Base-by-base conservation (phyloP, 2,329 filamentous ascomycete species). In the Pyricularia grisea region DNA sequence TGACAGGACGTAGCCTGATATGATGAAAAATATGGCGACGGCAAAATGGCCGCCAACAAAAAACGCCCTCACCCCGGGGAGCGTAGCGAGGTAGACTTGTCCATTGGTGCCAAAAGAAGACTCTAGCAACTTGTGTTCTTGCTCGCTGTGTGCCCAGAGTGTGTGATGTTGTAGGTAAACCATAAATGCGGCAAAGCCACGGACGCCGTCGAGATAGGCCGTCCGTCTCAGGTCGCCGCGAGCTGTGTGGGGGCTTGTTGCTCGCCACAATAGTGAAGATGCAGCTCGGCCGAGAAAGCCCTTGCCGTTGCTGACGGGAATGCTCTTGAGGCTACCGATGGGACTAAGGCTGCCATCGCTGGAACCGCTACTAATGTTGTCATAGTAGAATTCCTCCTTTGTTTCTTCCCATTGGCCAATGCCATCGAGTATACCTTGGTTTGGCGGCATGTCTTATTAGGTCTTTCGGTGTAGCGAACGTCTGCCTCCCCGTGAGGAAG, bases 111-210 rank as follows among this genome's bases (percentile, higher is more conserved):
- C 82, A 71, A 81, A 90, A 9, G 81, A 81, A 64, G 83, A 83
- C 72, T 88, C 85, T n/a, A 88, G 78, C 1, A 80, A 76, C 10
- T 72, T 67, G 60, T 79, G 79, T 58, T 78, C 77, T 0, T 74
- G 73, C 5, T 76, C 73, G 31, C 75, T 79, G 75, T 87, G 88
- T 64, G 81, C 82, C 86, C 86, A 88, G 5, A 87, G 75, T 72
- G 85, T 77, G 74, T 89, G 83, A 75, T 90, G 87, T 68, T 88
- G 85, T 72, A 84, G 81, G 75, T 90, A 91, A 17, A 91, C 89
- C 31, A 90, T 75, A 33, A 91, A 81, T 2, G 89, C 87, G 4
- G 88, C 88, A 71, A 91, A 89, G 3, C 89, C 89, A 74, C 89
- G 80, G 17, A 91, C 78, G 17, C 89, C 89, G 72, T 91, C 89